Conservation (phyloP, 495 filamentous ascomycete species). For the Opeltia flavorubescens region DNA sequence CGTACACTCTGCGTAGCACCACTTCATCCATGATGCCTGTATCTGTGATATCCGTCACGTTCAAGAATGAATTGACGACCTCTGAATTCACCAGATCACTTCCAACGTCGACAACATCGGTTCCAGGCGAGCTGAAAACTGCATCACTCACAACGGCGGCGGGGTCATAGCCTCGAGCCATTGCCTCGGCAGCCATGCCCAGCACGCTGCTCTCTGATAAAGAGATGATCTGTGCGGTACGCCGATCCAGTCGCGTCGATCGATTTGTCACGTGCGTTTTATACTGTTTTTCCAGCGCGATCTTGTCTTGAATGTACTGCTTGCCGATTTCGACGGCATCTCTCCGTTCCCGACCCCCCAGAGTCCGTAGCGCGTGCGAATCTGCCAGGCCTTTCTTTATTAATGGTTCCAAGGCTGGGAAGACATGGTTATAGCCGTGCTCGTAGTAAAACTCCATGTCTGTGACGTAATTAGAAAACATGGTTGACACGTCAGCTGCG, state of each 20-base stretch:
- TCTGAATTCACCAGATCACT: constrained; percentile 22
- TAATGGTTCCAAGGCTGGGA: constrained; percentile 17
- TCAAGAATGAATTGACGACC: constrained; percentile 22
- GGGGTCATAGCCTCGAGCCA: constrained; percentile 19
- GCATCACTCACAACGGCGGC: constrained; percentile 18
- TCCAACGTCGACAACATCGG: constrained; percentile 23
- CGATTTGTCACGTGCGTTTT: constrained; percentile 11
- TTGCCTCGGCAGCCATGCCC: constrained; percentile 20
- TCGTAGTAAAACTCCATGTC: constrained; percentile 24
- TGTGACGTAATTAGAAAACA: constrained; percentile 20
- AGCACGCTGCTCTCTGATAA: constrained; percentile 20
- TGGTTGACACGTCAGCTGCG: constrained; percentile 14
- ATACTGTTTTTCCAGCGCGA: constrained; percentile 14
- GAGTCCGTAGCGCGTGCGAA: constrained; percentile 11
- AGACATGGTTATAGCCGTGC: constrained; percentile 21
- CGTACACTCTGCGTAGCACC: constrained; percentile 17
- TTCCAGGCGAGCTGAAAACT: constrained; percentile 19
- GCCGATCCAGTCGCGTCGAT: constrained; percentile 13
- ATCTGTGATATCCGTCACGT: constrained; percentile 20
- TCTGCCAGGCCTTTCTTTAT: constrained; percentile 11
- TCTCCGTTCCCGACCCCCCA: constrained; percentile 16
- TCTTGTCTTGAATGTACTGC: constrained; percentile 18
- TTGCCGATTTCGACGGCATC: constrained; percentile 12
- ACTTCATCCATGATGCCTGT: constrained; percentile 21
- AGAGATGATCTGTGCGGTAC: constrained; percentile 15